Conservation (phyloP, 441 rosid species). For the Euphorbia celastroides region DNA sequence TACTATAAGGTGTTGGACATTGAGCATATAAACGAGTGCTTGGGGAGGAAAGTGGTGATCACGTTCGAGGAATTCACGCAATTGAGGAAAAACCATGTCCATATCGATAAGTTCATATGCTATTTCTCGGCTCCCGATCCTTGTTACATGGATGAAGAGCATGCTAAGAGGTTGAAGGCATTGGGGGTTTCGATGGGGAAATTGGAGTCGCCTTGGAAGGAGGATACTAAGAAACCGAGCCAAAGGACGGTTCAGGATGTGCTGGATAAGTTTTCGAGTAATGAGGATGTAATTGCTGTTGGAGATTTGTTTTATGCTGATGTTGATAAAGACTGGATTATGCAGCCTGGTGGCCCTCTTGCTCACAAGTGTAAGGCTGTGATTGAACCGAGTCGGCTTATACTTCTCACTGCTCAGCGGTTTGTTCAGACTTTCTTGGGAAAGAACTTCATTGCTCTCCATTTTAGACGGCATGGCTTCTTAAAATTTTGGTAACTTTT, state of each 20-base stretch:
- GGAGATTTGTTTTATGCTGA: conserved; percentile 84
- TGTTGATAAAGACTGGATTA: conserved; percentile 65
- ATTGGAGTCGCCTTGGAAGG: conserved; percentile 74
- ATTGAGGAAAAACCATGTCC: conserved; percentile 47
- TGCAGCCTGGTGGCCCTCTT: conserved; percentile 94
- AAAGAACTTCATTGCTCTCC: conserved; percentile 70
- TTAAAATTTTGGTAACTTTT: conserved; percentile 81
- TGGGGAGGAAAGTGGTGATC: conserved; percentile 59
- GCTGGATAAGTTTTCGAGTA: conserved; percentile 45
- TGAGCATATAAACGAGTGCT: conserved; percentile 56
- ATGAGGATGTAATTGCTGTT: conserved; percentile 74
- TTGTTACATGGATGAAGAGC: conserved; percentile 77
- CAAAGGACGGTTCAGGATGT: conserved; percentile 61
- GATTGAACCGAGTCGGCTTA: conserved; percentile 76
- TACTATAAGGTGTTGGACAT: conserved; percentile 64
- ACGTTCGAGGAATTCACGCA: conserved; percentile 66
- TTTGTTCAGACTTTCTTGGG: conserved; percentile 92
- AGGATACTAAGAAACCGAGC: conserved; percentile 59
- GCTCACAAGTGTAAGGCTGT: conserved; percentile 79
- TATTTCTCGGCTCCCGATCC: conserved; percentile 67
- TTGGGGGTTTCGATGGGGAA: conserved; percentile 65
- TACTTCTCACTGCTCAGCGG: conserved; percentile 85
- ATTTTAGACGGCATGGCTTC: conserved; percentile 93
- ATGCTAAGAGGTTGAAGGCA: conserved; percentile 56
- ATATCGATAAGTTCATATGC: conserved; percentile 61